A percentile compares a stretch with the other conserved stretches of the same genome.
Conservation (phyloP, 129 eudicot species). For the Pittosporum tobira region DNA sequence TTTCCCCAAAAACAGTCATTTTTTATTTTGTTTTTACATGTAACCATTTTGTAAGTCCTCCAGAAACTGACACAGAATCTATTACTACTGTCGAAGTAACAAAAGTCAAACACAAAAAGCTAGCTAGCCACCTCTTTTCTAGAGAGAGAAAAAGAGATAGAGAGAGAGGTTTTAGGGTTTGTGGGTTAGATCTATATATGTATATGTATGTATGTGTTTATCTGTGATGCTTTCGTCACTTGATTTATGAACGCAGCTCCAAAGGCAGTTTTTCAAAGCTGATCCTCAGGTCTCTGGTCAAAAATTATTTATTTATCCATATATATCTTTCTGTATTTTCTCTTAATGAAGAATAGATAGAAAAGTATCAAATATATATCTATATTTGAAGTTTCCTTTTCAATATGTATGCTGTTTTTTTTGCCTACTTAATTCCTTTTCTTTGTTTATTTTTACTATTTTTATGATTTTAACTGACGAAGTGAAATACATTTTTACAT, state of each 20-base stretch:
- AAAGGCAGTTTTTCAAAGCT: not conserved
- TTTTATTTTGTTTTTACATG: slow-evolving; percentile 23
- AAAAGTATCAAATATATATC: not conserved
- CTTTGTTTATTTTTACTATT: not conserved
- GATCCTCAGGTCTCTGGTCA: not conserved
- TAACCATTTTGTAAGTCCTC: slow-evolving; percentile 15
- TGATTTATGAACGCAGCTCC: not conserved
- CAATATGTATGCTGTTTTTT: not conserved
- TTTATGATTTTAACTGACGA: not conserved
- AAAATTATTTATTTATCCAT: not conserved
- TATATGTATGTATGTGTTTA: not conserved
- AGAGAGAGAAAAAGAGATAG: slow-evolving; percentile 20
- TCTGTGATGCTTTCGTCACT: not conserved
- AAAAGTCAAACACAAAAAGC: slow-evolving; percentile 15
- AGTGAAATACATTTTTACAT: not conserved
- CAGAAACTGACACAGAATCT: slow-evolving; percentile 30
- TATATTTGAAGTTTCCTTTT: not conserved
- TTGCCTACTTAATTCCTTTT: slow-evolving; percentile 7
- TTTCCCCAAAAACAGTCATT: slow-evolving; percentile 21
- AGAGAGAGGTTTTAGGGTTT: slow-evolving; percentile 51
- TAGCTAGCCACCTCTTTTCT: slow-evolving; percentile 7
- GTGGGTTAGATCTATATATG: not conserved
- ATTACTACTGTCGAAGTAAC: not conserved
- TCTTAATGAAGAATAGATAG: not conserved
- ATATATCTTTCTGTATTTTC: not conserved